Base-by-base conservation (phyloP, 345 rosid species). In the Brassica nigra region DNA sequence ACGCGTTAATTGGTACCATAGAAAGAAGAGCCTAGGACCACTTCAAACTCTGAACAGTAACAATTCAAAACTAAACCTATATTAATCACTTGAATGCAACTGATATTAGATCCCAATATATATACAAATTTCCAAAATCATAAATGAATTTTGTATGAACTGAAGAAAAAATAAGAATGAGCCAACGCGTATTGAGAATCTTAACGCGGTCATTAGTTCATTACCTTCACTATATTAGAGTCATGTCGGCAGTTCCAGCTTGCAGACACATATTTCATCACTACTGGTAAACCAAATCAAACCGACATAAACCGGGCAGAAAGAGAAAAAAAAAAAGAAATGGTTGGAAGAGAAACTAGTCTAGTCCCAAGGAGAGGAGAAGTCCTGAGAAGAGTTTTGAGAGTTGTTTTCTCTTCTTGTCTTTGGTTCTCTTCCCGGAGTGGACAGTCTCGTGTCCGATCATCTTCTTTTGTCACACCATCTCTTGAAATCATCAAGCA, bases 341-440 rank as follows among this genome's bases (percentile, higher is more conserved):
- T 76, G 84, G 62, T 20, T 52, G 75, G 29, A 42, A 20, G 36
- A 44, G 77, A 66, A 71, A 37, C 78, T 81, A 65, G 87, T 70
- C 55, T 78, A 79, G 80, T 88, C 62, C 91, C 91, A 9, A 79
- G 34, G 69, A 80, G 91, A 8, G 91, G 91, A 64, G 47, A 36
- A 34, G 91, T 88, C 42, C 82, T 88, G 0, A 88, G 16, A 76
- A 82, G 54, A 18, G 81, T 63, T 42, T 29, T 86, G 47, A 77
- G 66, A 68, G 66, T 11, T 31, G 71, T 79, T 9, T 58, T 79
- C 55, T 74, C 73, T 62, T 15, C 71, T 58, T 63, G 72, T 66
- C 62, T 75, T 71, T 83, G 86, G 71, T 47, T 75, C 75, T 58
- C 83, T 36, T 74, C 75, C 18, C 39, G 49, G 10, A 28, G 9